Evolutionary conservation across 352 stramenopile genomes (phyloP).

Genomic region (Globisporangium camurandrum): DNA sequence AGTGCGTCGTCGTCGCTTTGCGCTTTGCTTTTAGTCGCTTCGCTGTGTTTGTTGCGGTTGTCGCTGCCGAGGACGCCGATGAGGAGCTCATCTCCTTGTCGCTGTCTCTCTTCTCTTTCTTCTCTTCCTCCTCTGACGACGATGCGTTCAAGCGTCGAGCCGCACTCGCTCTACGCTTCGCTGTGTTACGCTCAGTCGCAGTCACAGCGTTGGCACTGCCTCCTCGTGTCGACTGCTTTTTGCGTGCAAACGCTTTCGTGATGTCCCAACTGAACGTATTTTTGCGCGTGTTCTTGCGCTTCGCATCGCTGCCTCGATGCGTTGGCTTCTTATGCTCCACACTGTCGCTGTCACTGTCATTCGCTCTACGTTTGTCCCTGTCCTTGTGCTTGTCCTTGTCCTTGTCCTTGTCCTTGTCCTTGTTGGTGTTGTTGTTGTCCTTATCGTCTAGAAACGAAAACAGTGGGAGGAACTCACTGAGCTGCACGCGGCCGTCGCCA

Average conservation of each 20-base stretch:
- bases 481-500: slow-evolving; percentile 56
- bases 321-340: too few relatives aligned
- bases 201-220: neutral
- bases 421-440: too few relatives aligned
- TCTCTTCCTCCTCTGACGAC: slow-evolving; percentile 12
- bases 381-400: neutral
- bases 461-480: slow-evolving; percentile 45
- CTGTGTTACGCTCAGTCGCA: neutral
- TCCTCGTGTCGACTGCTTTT: slow-evolving; percentile 24
- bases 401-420: neutral
- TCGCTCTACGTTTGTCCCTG: slow-evolving; percentile 1
- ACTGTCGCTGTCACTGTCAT: slow-evolving; percentile 5
- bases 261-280: slow-evolving; percentile 76
- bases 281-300: slow-evolving; percentile 36
- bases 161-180: slow-evolving; percentile 3
- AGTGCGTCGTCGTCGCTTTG: too few relatives aligned
- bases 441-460: slow-evolving; percentile 23
- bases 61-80: neutral
- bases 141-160: neutral
- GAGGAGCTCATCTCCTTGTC: neutral
- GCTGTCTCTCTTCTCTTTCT: neutral
- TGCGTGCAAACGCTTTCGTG: slow-evolving; percentile 53
- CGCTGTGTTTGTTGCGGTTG: too few relatives aligned
- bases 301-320: too few relatives aligned
- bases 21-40: too few relatives aligned